Percentiles rank a stretch among this genome's conserved stretches.
Evolutionary conservation across 768 basidiomycete species (phyloP).

Genomic region (Multifurca ochricompacta): DNA sequence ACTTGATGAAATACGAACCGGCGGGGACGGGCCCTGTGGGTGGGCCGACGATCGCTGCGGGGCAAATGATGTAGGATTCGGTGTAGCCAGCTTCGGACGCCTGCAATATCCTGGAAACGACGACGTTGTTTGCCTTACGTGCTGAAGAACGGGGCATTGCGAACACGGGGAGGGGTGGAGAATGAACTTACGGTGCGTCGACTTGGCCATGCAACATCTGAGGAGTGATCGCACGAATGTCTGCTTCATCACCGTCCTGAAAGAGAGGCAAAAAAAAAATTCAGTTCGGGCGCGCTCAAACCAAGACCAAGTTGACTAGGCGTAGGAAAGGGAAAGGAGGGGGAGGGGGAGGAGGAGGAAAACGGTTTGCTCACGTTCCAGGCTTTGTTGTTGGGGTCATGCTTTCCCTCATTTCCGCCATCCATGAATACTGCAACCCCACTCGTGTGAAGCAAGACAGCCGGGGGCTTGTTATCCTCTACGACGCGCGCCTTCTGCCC

Average conservation of each 20-base stretch:
- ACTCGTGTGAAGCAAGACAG: conserved; percentile 10
- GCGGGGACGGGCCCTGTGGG: not conserved
- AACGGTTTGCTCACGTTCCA: too few species aligned
- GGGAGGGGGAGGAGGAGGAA: too few species aligned
- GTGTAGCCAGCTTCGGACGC: not conserved
- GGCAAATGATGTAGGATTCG: conserved; percentile 7
- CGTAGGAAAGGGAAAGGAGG: too few species aligned
- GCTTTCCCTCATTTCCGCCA: not conserved
- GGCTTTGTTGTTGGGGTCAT: not conserved
- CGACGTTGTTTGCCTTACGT: too few species aligned
- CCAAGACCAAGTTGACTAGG: too few species aligned
- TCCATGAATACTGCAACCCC: conserved; percentile 7
- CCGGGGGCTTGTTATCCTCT: not conserved
- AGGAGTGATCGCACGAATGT: conserved; percentile 10
- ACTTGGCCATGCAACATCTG: conserved; percentile 12
- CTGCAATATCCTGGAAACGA: not conserved
- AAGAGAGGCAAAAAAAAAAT: not conserved
- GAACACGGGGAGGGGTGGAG: not conserved
- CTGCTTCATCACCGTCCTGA: conserved; percentile 7
- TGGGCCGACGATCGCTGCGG: conserved; percentile 1
- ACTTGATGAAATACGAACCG: not conserved
- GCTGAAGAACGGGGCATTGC: too few species aligned
- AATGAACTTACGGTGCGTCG: conserved; percentile 2
- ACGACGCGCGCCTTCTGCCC: conserved; percentile 9
- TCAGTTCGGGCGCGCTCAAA: too few species aligned